phyloP scores from a whole-genome alignment of 225 moss, liverwort and hornwort species.

The Takakia lepidozioides region DNA sequence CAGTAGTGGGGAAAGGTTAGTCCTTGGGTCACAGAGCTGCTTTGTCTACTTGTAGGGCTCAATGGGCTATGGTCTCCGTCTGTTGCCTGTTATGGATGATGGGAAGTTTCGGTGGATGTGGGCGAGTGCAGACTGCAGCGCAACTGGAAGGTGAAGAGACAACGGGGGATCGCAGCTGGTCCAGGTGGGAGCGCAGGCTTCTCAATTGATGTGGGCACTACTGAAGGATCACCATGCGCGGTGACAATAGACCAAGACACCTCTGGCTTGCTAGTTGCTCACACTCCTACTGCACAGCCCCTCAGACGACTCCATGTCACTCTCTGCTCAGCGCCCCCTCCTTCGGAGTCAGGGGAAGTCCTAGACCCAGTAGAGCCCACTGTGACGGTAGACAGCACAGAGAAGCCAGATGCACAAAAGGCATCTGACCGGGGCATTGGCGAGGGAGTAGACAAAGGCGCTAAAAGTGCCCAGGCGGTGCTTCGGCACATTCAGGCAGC shows the following conservation, averaged over 20 bases:
- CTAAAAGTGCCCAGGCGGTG: slow-evolving; percentile 79
- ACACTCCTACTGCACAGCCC: slow-evolving; percentile 49
- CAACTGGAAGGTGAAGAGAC: slow-evolving; percentile 99
- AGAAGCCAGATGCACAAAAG: slow-evolving; percentile 29
- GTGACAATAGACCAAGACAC: slow-evolving; percentile 81
- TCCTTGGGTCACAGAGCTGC: too few species aligned
- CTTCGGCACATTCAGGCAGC: slow-evolving; percentile 88
- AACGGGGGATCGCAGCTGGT: slow-evolving; percentile 86
- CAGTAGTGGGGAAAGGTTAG: too few species aligned
- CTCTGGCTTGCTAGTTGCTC: slow-evolving; percentile 62
- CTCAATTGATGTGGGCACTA: slow-evolving; percentile 63
- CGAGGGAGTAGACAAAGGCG: slow-evolving; percentile 86
- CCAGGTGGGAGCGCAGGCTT: slow-evolving; percentile 96
- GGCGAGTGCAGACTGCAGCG: slow-evolving; percentile 90
- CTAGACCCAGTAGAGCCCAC: slow-evolving; percentile 9
- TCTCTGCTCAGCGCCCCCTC: slow-evolving; percentile 40
- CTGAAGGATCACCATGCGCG: slow-evolving; percentile 56
- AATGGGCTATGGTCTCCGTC: too few species aligned
- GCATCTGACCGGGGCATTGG: slow-evolving; percentile 50
- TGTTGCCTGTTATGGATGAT: too few species aligned
- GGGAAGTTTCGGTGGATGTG: too few species aligned
- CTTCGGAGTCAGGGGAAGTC: slow-evolving; percentile 30
- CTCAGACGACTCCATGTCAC: slow-evolving; percentile 65
- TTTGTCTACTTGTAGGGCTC: too few species aligned
- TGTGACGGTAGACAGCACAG: slow-evolving; percentile 12